Evolutionary conservation across 306 rosid species (phyloP).

Genomic region (Cotoneaster glaucophyllus): DNA sequence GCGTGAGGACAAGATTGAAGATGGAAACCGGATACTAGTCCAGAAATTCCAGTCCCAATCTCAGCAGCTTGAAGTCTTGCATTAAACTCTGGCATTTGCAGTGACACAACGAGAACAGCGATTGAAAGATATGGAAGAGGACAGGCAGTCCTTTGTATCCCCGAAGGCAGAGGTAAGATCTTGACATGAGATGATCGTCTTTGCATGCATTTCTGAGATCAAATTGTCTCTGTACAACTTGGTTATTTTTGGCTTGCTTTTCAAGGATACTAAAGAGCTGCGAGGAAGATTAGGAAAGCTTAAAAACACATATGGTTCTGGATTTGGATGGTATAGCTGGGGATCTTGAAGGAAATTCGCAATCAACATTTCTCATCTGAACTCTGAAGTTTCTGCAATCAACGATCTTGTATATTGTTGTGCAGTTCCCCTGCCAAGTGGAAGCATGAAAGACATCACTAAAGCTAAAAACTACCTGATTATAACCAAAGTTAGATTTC

Average conservation of each 20-base stretch:
- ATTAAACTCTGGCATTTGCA: slow-evolving; percentile 79
- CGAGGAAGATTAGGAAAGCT: slow-evolving; percentile 59
- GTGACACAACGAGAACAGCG: slow-evolving; percentile 82
- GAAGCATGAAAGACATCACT: too few species aligned
- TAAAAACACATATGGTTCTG: slow-evolving; percentile 71
- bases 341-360: slow-evolving; percentile 77
- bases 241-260: slow-evolving; percentile 12
- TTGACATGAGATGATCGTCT: neutral
- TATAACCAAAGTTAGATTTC: too few species aligned
- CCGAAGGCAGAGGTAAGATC: slow-evolving; percentile 64
- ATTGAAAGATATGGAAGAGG: slow-evolving; percentile 82
- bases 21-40: slow-evolving; percentile 63
- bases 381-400: slow-evolving; percentile 63
- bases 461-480: too few species aligned
- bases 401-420: too few species aligned
- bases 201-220: slow-evolving; percentile 7
- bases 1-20: slow-evolving; percentile 86
- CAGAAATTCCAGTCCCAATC: slow-evolving; percentile 71
- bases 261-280: slow-evolving; percentile 84
- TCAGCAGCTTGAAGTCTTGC: slow-evolving; percentile 84
- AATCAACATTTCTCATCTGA: slow-evolving; percentile 66
- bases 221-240: neutral
- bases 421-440: too few species aligned
- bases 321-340: slow-evolving; percentile 73
- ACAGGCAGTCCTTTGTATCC: slow-evolving; percentile 82